Evolutionary conservation across 352 stramenopile species (phyloP).

Genomic region (Elongisporangium prolatum): DNA sequence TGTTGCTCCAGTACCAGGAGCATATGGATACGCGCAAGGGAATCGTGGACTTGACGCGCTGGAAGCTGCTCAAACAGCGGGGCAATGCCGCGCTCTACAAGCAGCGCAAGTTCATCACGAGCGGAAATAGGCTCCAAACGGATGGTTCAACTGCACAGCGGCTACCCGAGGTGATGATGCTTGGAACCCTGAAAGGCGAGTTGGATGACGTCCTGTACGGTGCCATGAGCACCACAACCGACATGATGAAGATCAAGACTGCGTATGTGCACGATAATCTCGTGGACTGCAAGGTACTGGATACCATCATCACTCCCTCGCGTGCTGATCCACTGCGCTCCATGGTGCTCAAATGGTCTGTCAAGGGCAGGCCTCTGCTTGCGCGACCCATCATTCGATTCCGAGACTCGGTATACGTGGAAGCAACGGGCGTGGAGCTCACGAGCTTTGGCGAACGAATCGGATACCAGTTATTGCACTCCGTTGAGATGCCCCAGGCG

Average conservation of each 20-base stretch:
- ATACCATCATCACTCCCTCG: conserved; percentile 27
- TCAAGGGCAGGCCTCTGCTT: conserved; percentile 9
- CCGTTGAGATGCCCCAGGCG: conserved; percentile 28
- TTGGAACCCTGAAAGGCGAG: conserved; percentile 21
- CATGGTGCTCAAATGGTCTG: conserved; percentile 23
- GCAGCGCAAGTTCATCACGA: not conserved
- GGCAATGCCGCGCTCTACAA: not conserved
- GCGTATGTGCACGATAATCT: conserved; percentile 50
- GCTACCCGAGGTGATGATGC: conserved; percentile 16
- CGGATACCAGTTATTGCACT: conserved; percentile 39
- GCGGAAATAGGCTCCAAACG: not conserved
- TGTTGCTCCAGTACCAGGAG: conserved; percentile 11
- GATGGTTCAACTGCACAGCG: not conserved
- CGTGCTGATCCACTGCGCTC: conserved; percentile 31
- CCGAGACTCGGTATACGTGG: conserved; percentile 37
- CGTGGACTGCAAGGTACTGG: conserved; percentile 37
- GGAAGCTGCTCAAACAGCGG: conserved; percentile 30
- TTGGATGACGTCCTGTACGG: conserved; percentile 41
- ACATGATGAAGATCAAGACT: conserved; percentile 29
- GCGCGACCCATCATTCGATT: conserved; percentile 21
- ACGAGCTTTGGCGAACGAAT: conserved; percentile 26
- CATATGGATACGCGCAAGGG: conserved; percentile 16
- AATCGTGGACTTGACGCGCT: conserved; percentile 14
- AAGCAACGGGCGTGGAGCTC: conserved; percentile 27
- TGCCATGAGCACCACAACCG: conserved; percentile 16